phyloP scores from a whole-genome alignment of 176 grass and related monocot genomes.

The Leersia perrieri region DNA sequence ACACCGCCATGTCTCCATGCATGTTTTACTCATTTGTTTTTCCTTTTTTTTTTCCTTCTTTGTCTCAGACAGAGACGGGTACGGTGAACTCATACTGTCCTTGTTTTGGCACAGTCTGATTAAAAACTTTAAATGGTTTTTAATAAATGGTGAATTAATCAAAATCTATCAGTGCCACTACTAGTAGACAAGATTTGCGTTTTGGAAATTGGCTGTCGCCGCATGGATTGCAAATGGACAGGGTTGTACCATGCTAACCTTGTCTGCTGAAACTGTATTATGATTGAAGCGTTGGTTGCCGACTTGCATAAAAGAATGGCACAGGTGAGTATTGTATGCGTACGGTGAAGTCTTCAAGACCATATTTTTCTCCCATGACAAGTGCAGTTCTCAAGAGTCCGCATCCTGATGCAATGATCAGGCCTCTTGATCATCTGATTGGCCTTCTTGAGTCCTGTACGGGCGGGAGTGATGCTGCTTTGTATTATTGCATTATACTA shows the following conservation, averaged over 20 bases:
- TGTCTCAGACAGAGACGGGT: conserved; percentile 17
- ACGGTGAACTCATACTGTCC: conserved; percentile 16
- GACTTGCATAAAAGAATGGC: conserved; percentile 31
- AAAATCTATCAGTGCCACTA: neutral
- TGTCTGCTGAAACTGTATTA: conserved; percentile 4
- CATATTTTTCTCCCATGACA: conserved; percentile 22
- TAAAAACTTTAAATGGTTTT: too few species aligned
- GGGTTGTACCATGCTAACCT: neutral
- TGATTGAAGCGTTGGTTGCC: conserved; percentile 25
- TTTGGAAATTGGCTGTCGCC: conserved; percentile 15
- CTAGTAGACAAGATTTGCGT: conserved; percentile 15
- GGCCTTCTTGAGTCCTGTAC: neutral
- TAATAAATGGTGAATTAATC: neutral
- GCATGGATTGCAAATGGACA: conserved; percentile 13
- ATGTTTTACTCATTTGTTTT: neutral
- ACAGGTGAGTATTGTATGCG: neutral
- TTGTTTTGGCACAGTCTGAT: conserved; percentile 19
- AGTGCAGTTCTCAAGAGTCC: neutral
- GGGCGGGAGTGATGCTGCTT: neutral
- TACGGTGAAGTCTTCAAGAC: neutral
- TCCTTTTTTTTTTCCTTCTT: neutral
- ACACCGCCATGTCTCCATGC: conserved; percentile 13
- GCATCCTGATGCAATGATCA: conserved; percentile 37
- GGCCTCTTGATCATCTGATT: conserved; percentile 20
- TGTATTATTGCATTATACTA: neutral